Base-by-base conservation (phyloP, 208 protist genomes). In the Leishmania gerbilli region DNA sequence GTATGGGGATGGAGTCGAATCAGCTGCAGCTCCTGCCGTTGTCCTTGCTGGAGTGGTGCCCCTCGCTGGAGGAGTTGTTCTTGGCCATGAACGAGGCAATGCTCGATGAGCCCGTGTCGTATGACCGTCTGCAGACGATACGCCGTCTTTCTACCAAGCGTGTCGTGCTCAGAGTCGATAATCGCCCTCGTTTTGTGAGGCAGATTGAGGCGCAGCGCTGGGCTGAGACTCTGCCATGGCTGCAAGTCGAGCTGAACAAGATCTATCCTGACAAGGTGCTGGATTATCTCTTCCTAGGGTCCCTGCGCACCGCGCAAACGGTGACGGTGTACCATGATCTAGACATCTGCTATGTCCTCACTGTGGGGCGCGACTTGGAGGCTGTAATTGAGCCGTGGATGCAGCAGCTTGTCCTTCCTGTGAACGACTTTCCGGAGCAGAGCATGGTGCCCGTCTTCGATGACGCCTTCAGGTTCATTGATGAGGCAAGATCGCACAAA, bases 241-340 rank as follows among this genome's bases (percentile, higher is more conserved):
- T 95, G 37, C 86, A 87, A 11, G 75, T 98, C n/a, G 74, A 93
- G 62, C 78, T 95, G 4, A 89, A 97, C 81, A 97, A 96, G 71
- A 95, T 98, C 42, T 98, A 97, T 79, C 95, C 95, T 19, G 95
- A 98, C 80, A 89, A 91, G 74, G 92, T 98, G 40, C 80, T 96
- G n/a, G 89, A 92, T 71, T 95, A 91, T 87, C 84, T 98, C 71
- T 98, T 86, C 77, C 77, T 98, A 24, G 95, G 95, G 21, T 97
- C 93, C 0, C 80, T 97, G 34, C 92, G 95, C 40, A 97, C 95
- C 1, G 95, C 92, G 27, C 94, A 97, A 74, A 94, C 89, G 24
- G 75, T 82, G n/a, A 88, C 84, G 0, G 93, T 98, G 15, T 97
- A 96, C 82, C 90, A 87, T 62, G 93, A 97, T 51, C 84, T 97